Evolutionary conservation across 139 green algal species (phyloP).

Genomic region (Chlorella sorokiniana): DNA sequence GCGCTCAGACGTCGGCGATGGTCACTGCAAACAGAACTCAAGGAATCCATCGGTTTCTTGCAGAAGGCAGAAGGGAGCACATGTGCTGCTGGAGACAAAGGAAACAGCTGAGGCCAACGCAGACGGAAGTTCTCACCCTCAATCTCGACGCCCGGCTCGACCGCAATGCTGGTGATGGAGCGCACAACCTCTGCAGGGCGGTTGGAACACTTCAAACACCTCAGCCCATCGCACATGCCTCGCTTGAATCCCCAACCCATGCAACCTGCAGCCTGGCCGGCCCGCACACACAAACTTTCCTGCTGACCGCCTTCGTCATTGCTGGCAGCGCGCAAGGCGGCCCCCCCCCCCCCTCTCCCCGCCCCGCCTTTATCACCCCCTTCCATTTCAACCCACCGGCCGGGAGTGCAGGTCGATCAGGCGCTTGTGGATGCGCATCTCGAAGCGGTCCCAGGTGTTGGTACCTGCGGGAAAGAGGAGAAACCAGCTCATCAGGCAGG

Average conservation of each 20-base stretch:
- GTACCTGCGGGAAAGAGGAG: conserved; percentile 84
- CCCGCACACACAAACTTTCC: too few relatives aligned
- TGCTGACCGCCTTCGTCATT: too few relatives aligned
- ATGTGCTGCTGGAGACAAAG: too few relatives aligned
- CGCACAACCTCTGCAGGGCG: conserved; percentile 91
- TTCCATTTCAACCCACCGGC: conserved; percentile 31
- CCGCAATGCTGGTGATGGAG: conserved; percentile 92
- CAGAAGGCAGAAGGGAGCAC: not conserved
- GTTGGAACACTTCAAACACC: not conserved
- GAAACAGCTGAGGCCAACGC: too few relatives aligned
- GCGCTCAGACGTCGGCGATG: not conserved
- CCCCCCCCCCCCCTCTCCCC: too few relatives aligned
- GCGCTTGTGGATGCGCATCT: conserved; percentile 99
- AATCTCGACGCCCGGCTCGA: conserved; percentile 10
- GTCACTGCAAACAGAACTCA: not conserved
- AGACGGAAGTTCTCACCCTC: not conserved
- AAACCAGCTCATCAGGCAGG: too few relatives aligned
- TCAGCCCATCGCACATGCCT: not conserved
- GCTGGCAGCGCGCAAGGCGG: not conserved
- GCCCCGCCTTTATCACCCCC: not conserved
- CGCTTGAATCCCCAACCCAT: not conserved
- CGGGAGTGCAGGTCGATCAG: conserved; percentile 98
- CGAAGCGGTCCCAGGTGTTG: conserved; percentile 98
- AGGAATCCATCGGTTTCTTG: not conserved
- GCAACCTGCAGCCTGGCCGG: too few relatives aligned